phyloP scores from a whole-genome alignment of 495 filamentous ascomycete genomes.

The Podospora australis region DNA sequence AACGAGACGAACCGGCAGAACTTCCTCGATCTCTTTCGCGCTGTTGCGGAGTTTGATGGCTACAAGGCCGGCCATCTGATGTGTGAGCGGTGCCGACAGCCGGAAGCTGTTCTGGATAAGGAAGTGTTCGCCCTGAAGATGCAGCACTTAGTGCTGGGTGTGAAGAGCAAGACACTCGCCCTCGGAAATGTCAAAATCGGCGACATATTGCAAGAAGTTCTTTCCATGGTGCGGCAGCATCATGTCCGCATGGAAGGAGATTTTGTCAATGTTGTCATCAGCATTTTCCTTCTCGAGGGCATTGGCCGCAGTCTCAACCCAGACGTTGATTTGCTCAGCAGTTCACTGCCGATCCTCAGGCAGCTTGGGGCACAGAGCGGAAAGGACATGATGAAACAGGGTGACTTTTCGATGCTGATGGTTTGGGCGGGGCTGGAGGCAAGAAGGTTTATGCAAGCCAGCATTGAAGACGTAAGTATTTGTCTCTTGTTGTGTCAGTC shows the following conservation, averaged over 20 bases:
- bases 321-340: slow-evolving; percentile 74
- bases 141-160: slow-evolving; percentile 86
- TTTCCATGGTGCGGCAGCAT: slow-evolving; percentile 86
- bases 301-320: slow-evolving; percentile 87
- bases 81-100: slow-evolving; percentile 90
- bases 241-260: slow-evolving; percentile 96
- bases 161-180: slow-evolving; percentile 86
- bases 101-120: slow-evolving; percentile 74
- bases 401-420: slow-evolving; percentile 89
- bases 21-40: slow-evolving; percentile 93
- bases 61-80: slow-evolving; percentile 93
- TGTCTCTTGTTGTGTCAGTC: neutral
- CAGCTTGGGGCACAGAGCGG: slow-evolving; percentile 76
- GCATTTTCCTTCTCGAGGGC: slow-evolving; percentile 86
- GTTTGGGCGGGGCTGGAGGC: slow-evolving; percentile 92
- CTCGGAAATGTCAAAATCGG: slow-evolving; percentile 95
- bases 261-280: slow-evolving; percentile 97
- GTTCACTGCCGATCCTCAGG: slow-evolving; percentile 84
- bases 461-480: slow-evolving; percentile 70
- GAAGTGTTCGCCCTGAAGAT: slow-evolving; percentile 93
- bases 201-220: slow-evolving; percentile 83
- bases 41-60: slow-evolving; percentile 94
- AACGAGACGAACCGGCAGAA: slow-evolving; percentile 81
- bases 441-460: slow-evolving; percentile 77
- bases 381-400: slow-evolving; percentile 56